phyloP scores from a whole-genome alignment of 176 grass and related monocot species.

The Puccinellia tenuiflora region DNA sequence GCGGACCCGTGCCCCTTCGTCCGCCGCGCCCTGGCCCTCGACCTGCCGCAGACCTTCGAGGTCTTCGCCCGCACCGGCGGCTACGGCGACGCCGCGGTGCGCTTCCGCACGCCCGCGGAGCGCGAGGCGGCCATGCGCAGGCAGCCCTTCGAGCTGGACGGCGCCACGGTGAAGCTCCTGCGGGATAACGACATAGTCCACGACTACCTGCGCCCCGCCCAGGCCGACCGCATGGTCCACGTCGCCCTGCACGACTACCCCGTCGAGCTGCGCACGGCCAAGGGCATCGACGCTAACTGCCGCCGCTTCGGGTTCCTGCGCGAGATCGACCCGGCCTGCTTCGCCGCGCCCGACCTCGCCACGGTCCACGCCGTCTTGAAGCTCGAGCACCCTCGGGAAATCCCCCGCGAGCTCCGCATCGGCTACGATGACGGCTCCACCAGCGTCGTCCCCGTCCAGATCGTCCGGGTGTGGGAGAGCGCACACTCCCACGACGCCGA shows the following conservation, averaged over 20 bases:
- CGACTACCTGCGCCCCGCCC: too few species aligned
- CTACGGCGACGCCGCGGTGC: background rate
- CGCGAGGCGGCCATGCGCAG: background rate
- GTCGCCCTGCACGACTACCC: slow-evolving; percentile 3
- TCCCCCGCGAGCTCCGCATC: slow-evolving; percentile 6
- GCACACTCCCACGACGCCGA: background rate
- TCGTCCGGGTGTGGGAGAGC: background rate
- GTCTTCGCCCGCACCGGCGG: too few species aligned
- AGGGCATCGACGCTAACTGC: background rate
- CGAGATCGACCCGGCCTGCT: background rate
- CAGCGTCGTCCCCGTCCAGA: background rate
- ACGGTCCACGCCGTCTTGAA: background rate
- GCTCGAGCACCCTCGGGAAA: background rate
- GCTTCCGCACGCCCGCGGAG: background rate
- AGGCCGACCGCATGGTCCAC: too few species aligned
- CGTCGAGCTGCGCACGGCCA: background rate
- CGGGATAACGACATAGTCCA: background rate
- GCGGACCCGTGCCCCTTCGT: too few species aligned
- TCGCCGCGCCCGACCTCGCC: background rate
- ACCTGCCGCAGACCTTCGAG: too few species aligned
- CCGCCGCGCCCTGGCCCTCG: too few species aligned
- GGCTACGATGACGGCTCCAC: background rate
- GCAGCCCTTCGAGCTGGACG: slow-evolving; percentile 9
- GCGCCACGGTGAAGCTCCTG: background rate
- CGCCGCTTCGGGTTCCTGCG: background rate